phyloP scores from a whole-genome alignment of 495 filamentous ascomycete species.

The Viridothelium virens region DNA sequence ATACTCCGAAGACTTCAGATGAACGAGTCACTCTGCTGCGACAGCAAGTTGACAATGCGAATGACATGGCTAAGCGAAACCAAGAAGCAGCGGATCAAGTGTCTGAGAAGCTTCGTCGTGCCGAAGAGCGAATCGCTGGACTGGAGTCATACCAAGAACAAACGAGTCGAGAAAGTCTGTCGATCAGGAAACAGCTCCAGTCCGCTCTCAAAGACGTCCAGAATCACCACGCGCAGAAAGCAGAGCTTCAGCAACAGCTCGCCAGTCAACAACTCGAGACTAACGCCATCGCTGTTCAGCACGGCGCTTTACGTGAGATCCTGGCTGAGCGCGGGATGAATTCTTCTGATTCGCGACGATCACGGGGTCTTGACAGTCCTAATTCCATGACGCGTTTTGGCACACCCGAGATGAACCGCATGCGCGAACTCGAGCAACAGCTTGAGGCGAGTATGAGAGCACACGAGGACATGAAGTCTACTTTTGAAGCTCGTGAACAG shows the following conservation, averaged over 20 bases:
- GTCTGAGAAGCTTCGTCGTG: conserved; percentile 78
- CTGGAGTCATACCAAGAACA: conserved; percentile 97
- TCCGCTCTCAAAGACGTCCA: conserved; percentile 72
- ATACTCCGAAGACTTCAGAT: conserved; percentile 50
- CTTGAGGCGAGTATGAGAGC: conserved; percentile 67
- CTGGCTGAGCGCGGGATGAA: conserved; percentile 78
- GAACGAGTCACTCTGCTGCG: conserved; percentile 74
- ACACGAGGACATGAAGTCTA: conserved; percentile 72
- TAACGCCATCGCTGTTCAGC: conserved; percentile 82
- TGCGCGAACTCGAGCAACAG: conserved; percentile 84
- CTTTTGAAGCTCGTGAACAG: conserved; percentile 67
- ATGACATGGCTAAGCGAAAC: conserved; percentile 72
- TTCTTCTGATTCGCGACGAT: conserved; percentile 47
- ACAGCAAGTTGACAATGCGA: conserved; percentile 68
- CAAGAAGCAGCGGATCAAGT: conserved; percentile 84
- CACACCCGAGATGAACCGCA: conserved; percentile 71
- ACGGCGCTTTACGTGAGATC: conserved; percentile 85
- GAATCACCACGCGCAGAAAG: conserved; percentile 62
- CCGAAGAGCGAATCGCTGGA: conserved; percentile 92
- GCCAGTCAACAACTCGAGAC: conserved; percentile 79
- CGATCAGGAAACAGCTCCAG: conserved; percentile 82
- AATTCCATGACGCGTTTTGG: conserved; percentile 52
- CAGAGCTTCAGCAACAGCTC: conserved; percentile 69
- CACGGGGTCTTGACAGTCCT: conserved; percentile 54
- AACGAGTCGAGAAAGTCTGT: conserved; percentile 81